Evolutionary conservation across 176 grass and related monocot species (phyloP), one percentile per base, ranked within the genome.

Genomic region (Oryza punctata): DNA sequence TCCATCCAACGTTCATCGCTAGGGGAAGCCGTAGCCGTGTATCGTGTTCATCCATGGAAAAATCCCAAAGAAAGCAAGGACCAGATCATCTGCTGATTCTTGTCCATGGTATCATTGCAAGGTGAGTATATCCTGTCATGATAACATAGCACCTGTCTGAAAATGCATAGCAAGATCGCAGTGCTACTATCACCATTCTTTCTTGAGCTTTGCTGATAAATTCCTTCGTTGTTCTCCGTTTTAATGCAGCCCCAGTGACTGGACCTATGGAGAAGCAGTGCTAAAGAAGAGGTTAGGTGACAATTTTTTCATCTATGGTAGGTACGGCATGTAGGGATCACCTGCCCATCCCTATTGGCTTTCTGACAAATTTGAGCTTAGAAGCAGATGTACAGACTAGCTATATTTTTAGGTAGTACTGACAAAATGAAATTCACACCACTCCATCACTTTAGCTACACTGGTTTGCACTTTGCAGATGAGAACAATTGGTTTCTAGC

Each of bases 61-160:
- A 64, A 19, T 75, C 84, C 59, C 78, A 69, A 70, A 82, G 35
- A 67, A 90, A 91, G n/a, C 78, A 70, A 71, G 85, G 54, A 73
- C 95, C 92, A 23, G 90, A 94, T 23, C 95, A 97, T 89, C 92
- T 97, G 70, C 88, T 97, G 69, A 65, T 94, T 78, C 88, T 97
- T 81, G 92, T 97, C 52, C 95, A 94, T 81, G 95, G 95, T 21
- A 97, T 97, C 86, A 76, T 92, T 77, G 88, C 92, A 47, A 94
- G 95, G 92, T 97, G 92, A 35, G 12, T 47, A 12, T 32, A 11
- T 30, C 25, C 26, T 67, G 7, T 8, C 63, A 32, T 23, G 6
- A 60, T 23, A 60, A 60, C 21, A 10, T 9, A 60, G 54, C 19
- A 23, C 7, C 57, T 61, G 19, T 61, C 7, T 23, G n/a, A 24